These are phyloP conservation scores for Ogataea trehalophila DNA, from an alignment of 805 yeast species.

Conservation along the genomic window DNA sequence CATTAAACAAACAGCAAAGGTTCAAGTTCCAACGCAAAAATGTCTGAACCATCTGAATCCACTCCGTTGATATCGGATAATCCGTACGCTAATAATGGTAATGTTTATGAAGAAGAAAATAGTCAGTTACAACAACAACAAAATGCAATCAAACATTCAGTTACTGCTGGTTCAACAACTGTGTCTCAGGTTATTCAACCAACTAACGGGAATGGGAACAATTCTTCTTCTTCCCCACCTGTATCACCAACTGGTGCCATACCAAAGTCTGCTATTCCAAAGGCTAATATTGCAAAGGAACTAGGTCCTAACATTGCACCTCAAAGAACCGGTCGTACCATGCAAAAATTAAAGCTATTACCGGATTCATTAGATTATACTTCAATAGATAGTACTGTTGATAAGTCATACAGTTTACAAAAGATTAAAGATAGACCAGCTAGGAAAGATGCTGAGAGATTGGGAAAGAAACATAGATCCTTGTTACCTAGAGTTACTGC, in stretches of 20 bases:
- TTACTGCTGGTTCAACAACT: not conserved
- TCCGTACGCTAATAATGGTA: conserved; percentile 18
- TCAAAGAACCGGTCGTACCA: conserved; percentile 69
- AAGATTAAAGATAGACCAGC: conserved; percentile 85
- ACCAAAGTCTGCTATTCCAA: not conserved
- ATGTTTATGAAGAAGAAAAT: not conserved
- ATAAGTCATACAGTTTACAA: conserved; percentile 72
- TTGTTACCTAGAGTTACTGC: conserved; percentile 92
- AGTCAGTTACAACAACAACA: not conserved
- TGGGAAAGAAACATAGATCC: conserved; percentile 82
- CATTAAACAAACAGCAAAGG: not conserved
- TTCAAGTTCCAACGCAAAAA: not conserved
- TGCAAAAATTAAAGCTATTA: conserved; percentile 65
- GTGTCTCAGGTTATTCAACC: not conserved
- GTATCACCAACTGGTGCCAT: not conserved
- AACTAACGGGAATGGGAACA: no score
- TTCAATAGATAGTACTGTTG: conserved; percentile 15
- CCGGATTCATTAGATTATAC: conserved; percentile 50
- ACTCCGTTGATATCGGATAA: conserved; percentile 29
- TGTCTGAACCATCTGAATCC: conserved; percentile 15
- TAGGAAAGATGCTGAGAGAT: conserved; percentile 85
- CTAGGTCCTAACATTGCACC: conserved; percentile 53
- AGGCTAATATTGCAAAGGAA: conserved; percentile 27
- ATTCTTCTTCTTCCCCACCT: not conserved
- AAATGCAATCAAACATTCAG: not conserved